These are phyloP conservation scores for Musa balbisiana DNA, from an alignment of 202 grass and related monocot genomes.

Conservation along the genomic window DNA sequence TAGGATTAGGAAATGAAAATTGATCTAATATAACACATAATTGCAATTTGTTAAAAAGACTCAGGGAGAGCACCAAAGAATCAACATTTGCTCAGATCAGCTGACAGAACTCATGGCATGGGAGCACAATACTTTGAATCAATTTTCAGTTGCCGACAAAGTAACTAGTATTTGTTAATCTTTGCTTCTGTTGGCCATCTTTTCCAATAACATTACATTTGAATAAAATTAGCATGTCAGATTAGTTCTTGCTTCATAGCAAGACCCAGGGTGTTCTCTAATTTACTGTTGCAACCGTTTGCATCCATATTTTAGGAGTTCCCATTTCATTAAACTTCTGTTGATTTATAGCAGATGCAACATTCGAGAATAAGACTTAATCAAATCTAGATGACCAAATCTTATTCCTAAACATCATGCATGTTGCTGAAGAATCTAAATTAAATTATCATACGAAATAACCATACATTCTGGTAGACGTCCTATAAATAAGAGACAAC, in stretches of 20 bases:
- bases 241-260: background rate
- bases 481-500: background rate
- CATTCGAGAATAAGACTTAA: background rate
- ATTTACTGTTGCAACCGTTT: background rate
- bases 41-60: too few relatives aligned
- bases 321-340: background rate
- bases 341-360: background rate
- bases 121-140: background rate
- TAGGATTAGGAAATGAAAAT: background rate
- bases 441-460: too few relatives aligned
- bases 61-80: too few relatives aligned
- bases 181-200: background rate
- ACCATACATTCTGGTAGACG: too few relatives aligned
- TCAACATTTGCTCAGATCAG: background rate
- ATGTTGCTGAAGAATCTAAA: background rate
- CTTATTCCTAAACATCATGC: background rate
- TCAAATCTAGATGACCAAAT: background rate
- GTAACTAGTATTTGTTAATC: background rate
- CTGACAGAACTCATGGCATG: background rate
- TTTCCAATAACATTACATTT: background rate
- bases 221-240: background rate
- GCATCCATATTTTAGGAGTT: background rate
- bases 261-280: background rate
- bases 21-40: too few relatives aligned
- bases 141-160: background rate